These are phyloP conservation scores for Cucurbita moschata DNA, from an alignment of 306 rosid genomes.

Conservation along the genomic window DNA sequence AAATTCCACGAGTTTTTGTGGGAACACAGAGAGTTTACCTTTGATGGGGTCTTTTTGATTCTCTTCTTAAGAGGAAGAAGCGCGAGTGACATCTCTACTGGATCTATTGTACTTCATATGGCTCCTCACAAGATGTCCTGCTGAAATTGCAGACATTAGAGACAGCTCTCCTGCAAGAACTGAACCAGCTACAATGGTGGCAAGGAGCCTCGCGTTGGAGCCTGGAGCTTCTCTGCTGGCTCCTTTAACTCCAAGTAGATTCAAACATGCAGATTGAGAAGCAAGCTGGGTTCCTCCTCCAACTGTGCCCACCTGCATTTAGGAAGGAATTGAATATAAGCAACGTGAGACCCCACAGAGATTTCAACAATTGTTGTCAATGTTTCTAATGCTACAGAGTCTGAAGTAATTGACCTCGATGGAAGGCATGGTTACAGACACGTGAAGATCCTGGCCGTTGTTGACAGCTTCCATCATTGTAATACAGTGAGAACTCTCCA, in stretches of 20 bases:
- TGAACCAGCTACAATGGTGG: slow-evolving; percentile 9
- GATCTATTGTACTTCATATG: slow-evolving; percentile 19
- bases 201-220: slow-evolving; percentile 11
- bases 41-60: not conserved
- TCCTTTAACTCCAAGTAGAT: slow-evolving; percentile 11
- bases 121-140: slow-evolving; percentile 12
- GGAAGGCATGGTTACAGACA: slow-evolving; percentile 17
- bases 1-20: not conserved
- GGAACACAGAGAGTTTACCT: not conserved
- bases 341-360: not conserved
- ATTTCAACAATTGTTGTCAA: not conserved
- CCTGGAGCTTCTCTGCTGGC: slow-evolving; percentile 14
- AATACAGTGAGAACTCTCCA: slow-evolving; percentile 15
- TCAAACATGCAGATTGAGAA: slow-evolving; percentile 14
- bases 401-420: not conserved
- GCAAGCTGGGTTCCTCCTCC: slow-evolving; percentile 16
- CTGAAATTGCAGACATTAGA: slow-evolving; percentile 14
- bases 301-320: slow-evolving; percentile 10
- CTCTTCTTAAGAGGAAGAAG: not conserved
- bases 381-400: not conserved
- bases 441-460: slow-evolving; percentile 11
- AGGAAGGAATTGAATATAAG: not conserved
- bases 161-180: slow-evolving; percentile 15
- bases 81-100: slow-evolving; percentile 1
- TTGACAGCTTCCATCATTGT: slow-evolving; percentile 15